Conservation (phyloP, 2,329 filamentous ascomycete species). For the Phialophora verrucosa region DNA sequence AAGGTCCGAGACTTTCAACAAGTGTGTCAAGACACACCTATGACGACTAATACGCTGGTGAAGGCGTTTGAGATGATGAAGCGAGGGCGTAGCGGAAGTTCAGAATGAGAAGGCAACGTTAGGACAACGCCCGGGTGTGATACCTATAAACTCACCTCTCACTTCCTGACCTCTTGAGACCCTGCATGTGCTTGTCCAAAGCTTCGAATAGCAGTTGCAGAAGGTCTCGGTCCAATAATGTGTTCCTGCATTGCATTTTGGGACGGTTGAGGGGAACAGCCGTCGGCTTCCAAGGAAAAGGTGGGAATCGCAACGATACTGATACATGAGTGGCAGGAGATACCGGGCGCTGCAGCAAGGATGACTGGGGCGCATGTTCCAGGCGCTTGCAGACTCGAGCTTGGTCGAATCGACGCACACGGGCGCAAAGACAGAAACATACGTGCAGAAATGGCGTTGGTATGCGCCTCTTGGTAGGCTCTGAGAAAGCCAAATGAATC, state of each 20-base stretch:
- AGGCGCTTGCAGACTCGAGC: slow-evolving; percentile 30
- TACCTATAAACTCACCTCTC: slow-evolving; percentile 11
- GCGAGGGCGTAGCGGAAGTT: neutral
- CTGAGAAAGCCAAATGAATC: slow-evolving; percentile 1
- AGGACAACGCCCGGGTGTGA: slow-evolving; percentile 8
- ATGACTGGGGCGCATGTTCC: slow-evolving; percentile 25
- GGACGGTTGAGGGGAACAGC: slow-evolving; percentile 5
- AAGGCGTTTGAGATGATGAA: neutral
- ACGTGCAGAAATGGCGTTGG: slow-evolving; percentile 13
- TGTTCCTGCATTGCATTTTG: slow-evolving; percentile 6
- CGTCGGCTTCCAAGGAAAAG: slow-evolving; percentile 13
- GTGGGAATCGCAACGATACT: slow-evolving; percentile 2
- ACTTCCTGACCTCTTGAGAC: neutral
- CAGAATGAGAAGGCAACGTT: slow-evolving; percentile 26
- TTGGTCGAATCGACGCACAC: slow-evolving; percentile 18
- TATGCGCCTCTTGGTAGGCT: neutral
- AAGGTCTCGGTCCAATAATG: slow-evolving; percentile 11
- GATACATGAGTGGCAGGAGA: slow-evolving; percentile 30
- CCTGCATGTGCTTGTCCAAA: slow-evolving; percentile 26
- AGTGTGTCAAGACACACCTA: neutral
- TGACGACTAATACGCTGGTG: neutral
- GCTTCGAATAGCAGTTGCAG: slow-evolving; percentile 28
- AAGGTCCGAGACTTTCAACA: neutral
- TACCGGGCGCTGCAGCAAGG: slow-evolving; percentile 18
- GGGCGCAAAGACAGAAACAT: slow-evolving; percentile 21